Evolutionary conservation across 2,329 filamentous ascomycete species (phyloP), one percentile per base, ranked within the genome.

Genomic region (Cryphonectria radicalis): DNA sequence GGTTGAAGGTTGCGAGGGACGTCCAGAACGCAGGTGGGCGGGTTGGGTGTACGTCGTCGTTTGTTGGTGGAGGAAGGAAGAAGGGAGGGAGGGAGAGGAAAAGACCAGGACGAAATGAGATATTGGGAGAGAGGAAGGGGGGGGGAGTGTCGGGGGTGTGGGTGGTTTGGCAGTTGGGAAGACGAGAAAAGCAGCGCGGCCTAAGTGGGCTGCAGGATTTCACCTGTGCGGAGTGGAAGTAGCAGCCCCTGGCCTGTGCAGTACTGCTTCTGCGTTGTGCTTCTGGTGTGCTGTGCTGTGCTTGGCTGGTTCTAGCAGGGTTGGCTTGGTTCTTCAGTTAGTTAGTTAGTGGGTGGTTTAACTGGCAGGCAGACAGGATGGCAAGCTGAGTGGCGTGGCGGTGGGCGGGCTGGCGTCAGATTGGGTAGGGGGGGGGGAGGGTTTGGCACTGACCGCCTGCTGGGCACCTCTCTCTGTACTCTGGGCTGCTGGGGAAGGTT

Each of bases 1-100:
- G 17, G 67, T 71, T 66, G 59, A 62, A 65, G 60, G 69, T 70
- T 55, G 63, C 66, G 50, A 46, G 64, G 66, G 19, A 69, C 6
- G 10, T 50, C 46, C 22, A 50, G 46, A 50, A 50, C 22, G 46
- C n/a, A 50, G 46, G 28, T 67, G 62, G 13, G 14, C 11, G 37
- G 37, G 10, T 17, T 17, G 65, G 37, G 13, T 72, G 63, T 67
- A 40, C 65, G 25, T n/a, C n/a, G n/a, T n/a, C n/a, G n/a, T 28
- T 43, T 64, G 55, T 63, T 70, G 55, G 35, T 73, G 62, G 10
- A 43, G 55, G 37, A 46, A 68, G 64, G 57, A 71, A 46, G 65
- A 71, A 57, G 65, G 53, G 71, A 70, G 71, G 71, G 72, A 70
- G 72, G 73, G 73, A 71, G 70, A 68, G 72, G 63, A 69, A 69